These are phyloP conservation scores for Rhizophlyctis rosea DNA, from an alignment of 192 early-diverging fungal species.

Conservation along the genomic window DNA sequence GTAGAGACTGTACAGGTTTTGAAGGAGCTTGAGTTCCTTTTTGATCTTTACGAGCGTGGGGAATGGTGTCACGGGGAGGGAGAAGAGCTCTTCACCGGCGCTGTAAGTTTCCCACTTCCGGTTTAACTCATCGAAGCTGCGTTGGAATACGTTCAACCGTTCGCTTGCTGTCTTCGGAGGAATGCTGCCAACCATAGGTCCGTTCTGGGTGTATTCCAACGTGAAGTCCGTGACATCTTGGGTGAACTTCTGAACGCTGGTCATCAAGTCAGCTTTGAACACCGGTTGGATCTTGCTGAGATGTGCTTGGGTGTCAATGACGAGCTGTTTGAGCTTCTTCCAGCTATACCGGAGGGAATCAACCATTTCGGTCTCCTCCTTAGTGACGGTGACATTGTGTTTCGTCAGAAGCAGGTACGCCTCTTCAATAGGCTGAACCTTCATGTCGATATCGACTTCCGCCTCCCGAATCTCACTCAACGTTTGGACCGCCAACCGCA, in stretches of 20 bases:
- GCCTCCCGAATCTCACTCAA: constrained; percentile 60
- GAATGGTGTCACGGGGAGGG: constrained; percentile 63
- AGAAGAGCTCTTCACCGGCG: constrained; percentile 62
- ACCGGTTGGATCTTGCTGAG: constrained; percentile 61
- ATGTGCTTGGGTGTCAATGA: constrained; percentile 61
- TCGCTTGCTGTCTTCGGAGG: constrained; percentile 66
- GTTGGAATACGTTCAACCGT: constrained; percentile 62
- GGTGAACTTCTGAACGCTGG: constrained; percentile 54
- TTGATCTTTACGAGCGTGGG: constrained; percentile 57
- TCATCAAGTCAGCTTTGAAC: constrained; percentile 59
- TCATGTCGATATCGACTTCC: constrained; percentile 68
- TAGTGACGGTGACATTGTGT: constrained; percentile 57
- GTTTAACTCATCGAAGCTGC: constrained; percentile 64
- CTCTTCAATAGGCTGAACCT: constrained; percentile 63
- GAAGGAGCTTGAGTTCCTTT: constrained; percentile 61
- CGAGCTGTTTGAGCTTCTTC: constrained; percentile 63
- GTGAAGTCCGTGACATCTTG: constrained; percentile 63
- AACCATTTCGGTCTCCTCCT: constrained; percentile 68
- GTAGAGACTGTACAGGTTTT: constrained; percentile 64
- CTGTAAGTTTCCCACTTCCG: constrained; percentile 67
- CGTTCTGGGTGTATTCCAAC: constrained; percentile 60
- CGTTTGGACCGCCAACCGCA: constrained; percentile 58
- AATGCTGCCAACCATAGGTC: constrained; percentile 63
- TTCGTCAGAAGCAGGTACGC: constrained; percentile 59
- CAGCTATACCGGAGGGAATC: constrained; percentile 66